phyloP scores from a whole-genome alignment of 805 yeast species.

The Suhomyces prunicola region DNA sequence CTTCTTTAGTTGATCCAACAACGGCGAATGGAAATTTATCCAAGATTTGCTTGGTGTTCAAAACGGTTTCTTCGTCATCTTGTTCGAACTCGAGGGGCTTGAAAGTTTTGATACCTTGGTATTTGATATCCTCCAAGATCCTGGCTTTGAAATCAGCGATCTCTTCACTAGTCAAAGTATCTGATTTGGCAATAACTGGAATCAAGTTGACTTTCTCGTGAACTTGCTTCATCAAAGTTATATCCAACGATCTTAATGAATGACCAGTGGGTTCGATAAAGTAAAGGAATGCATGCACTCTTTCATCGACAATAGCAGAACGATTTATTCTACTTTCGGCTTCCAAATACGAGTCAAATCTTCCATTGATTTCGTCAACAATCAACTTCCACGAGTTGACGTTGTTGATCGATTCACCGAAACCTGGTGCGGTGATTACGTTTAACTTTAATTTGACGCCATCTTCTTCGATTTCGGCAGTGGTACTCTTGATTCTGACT shows the following conservation, averaged over 20 bases:
- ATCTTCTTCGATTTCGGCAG: slow-evolving; percentile 73
- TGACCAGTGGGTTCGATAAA: slow-evolving; percentile 98
- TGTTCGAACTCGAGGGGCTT: slow-evolving; percentile 72
- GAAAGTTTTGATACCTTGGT: slow-evolving; percentile 70
- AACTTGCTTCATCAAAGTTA: slow-evolving; percentile 80
- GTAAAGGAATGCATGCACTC: slow-evolving; percentile 90
- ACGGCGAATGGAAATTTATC: slow-evolving; percentile 86
- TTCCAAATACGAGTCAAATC: slow-evolving; percentile 88
- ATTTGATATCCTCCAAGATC: slow-evolving; percentile 70
- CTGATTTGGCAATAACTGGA: slow-evolving; percentile 93
- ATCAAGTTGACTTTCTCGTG: slow-evolving; percentile 90
- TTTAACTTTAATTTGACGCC: slow-evolving; percentile 84
- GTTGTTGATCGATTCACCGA: slow-evolving; percentile 86
- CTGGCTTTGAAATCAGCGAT: slow-evolving; percentile 69
- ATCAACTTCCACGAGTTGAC: slow-evolving; percentile 78
- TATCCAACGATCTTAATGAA: slow-evolving; percentile 82
- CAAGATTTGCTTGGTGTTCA: slow-evolving; percentile 63
- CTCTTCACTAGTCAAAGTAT: slow-evolving; percentile 87
- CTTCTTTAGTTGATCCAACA: slow-evolving; percentile 79
- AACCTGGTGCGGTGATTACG: slow-evolving; percentile 89
- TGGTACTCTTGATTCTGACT: slow-evolving; percentile 61
- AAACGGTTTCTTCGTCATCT: slow-evolving; percentile 80
- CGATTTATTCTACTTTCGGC: slow-evolving; percentile 82
- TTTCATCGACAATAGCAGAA: slow-evolving; percentile 65
- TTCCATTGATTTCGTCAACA: slow-evolving; percentile 78